Base-by-base conservation (phyloP, 108 stramenopile species). In the Bacterosira constricta region DNA sequence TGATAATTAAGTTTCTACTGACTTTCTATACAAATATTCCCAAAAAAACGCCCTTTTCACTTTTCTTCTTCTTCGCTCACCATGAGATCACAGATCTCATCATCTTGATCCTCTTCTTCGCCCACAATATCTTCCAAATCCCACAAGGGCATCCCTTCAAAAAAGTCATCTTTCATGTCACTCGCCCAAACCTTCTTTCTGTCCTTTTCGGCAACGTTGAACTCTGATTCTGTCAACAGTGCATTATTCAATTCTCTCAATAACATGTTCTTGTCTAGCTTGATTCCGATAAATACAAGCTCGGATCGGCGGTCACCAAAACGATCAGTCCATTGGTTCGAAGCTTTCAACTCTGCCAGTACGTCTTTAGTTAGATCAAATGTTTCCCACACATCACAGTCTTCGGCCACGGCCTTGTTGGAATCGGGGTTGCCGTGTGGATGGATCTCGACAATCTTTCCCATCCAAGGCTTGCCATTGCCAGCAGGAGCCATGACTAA, bases 261-360 rank as follows among this genome's bases (percentile, higher is more conserved):
- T 4, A 90, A 75, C 8, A 25, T 41, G 10, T 71, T 69, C 30
- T 75, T 46, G 34, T 73, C 44, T 37, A 89, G 41, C 9, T 57
- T 65, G 8, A 86, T 42, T 20, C 85, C 88, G 27, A 88, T 90
- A 55, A 90, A 84, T 13, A 90, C 87, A 35, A 90, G 63, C 55
- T 90, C 89, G 32, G 83, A 80, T 9, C 87, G 56, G 4, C 89
- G 86, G 61, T 90, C 89, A 15, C 86, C 84, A 54, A 69, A 83
- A 15, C 17, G 37, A 6, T 47, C 64, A 39, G 49, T 54, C 66
- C 66, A 73, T 57, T 79, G 20, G 6, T 42, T 31, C 6, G 56
- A 47, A 6, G 45, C 66, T 18, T 66, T 27, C 2, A 65, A 60
- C 21, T 70, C 60, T 42, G 26, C 39, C 30, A 76, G 31, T 6